A percentile compares a stretch with the other conserved stretches of the same genome.
These are phyloP conservation scores for Cryptococcus sp. DNA, from an alignment of 1,284 basidiomycete species.

Conservation along the genomic window DNA sequence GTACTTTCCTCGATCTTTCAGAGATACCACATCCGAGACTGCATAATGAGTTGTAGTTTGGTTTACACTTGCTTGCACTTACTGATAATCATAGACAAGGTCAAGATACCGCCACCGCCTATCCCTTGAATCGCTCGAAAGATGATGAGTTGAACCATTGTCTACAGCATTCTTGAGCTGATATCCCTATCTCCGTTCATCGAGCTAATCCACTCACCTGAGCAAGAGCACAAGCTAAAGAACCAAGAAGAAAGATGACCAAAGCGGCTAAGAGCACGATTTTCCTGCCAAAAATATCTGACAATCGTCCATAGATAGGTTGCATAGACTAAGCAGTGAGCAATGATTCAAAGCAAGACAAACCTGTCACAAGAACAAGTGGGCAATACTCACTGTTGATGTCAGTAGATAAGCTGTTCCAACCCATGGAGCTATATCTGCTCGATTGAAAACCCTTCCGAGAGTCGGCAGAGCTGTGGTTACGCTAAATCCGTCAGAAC, in stretches of 20 bases:
- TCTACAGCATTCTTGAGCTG: slow-evolving; percentile 53
- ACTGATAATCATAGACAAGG: slow-evolving; percentile 39
- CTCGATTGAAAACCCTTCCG: slow-evolving; percentile 62
- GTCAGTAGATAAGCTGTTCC: slow-evolving; percentile 39
- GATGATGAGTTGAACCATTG: slow-evolving; percentile 66
- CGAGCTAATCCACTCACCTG: slow-evolving; percentile 6
- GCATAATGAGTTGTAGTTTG: neutral
- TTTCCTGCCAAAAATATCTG: slow-evolving; percentile 75
- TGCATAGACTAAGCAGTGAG: slow-evolving; percentile 65
- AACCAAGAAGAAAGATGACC: slow-evolving; percentile 57
- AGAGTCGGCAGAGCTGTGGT: slow-evolving; percentile 67
- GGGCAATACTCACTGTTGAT: slow-evolving; percentile 22
- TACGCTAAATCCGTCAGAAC: slow-evolving; percentile 51
- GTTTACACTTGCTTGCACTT: slow-evolving; percentile 6
- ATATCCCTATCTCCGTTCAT: slow-evolving; percentile 38
- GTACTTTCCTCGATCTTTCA: slow-evolving; percentile 49
- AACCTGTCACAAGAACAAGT: neutral
- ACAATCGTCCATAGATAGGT: slow-evolving; percentile 61
- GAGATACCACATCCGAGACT: slow-evolving; percentile 40
- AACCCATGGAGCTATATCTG: slow-evolving; percentile 65
- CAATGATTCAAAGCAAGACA: neutral
- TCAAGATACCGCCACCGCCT: slow-evolving; percentile 45
- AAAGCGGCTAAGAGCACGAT: slow-evolving; percentile 58
- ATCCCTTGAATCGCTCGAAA: slow-evolving; percentile 53
- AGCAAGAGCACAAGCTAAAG: slow-evolving; percentile 49